Percentiles rank a stretch among this genome's conserved stretches.
Evolutionary conservation across 2,329 filamentous ascomycete species (phyloP).

Genomic region (Lachnellula occidentalis): DNA sequence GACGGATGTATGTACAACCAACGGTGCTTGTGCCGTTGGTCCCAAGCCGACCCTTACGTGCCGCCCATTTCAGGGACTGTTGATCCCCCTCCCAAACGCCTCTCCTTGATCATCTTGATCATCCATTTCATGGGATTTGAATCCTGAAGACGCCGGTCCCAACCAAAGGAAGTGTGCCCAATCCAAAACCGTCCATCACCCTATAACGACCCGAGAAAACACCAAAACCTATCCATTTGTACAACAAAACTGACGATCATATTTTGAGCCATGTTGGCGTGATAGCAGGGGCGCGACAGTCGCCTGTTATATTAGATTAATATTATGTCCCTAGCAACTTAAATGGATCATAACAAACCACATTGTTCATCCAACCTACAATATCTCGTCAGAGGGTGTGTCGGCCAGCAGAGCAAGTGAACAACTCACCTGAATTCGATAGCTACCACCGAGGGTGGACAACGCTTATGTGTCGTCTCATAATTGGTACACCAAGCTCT

Average conservation of each 20-base stretch:
- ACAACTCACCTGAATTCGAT: slow-evolving; percentile 25
- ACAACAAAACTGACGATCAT: not conserved
- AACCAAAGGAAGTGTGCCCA: not conserved
- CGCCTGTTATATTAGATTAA: slow-evolving; percentile 13
- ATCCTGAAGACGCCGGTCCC: slow-evolving; percentile 11
- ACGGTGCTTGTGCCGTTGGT: not conserved
- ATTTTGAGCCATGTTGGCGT: slow-evolving; percentile 21
- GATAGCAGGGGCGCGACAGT: slow-evolving; percentile 23
- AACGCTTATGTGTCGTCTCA: slow-evolving; percentile 48
- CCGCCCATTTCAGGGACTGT: not conserved
- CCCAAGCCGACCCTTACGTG: slow-evolving; percentile 1
- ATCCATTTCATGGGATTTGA: not conserved
- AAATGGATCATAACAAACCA: slow-evolving; percentile 16
- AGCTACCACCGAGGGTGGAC: slow-evolving; percentile 45
- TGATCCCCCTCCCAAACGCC: slow-evolving; percentile 12
- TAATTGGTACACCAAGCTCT: slow-evolving; percentile 47
- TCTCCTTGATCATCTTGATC: slow-evolving; percentile 4
- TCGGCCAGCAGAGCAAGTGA: not conserved
- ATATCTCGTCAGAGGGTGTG: slow-evolving; percentile 11
- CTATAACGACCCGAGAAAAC: not conserved
- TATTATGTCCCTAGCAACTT: not conserved
- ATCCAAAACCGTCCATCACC: slow-evolving; percentile 1
- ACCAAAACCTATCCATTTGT: not conserved
- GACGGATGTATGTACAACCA: slow-evolving; percentile 10
- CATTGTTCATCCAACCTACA: slow-evolving; percentile 27